phyloP scores from a whole-genome alignment of 768 basidiomycete genomes.

The Russula sp. region DNA sequence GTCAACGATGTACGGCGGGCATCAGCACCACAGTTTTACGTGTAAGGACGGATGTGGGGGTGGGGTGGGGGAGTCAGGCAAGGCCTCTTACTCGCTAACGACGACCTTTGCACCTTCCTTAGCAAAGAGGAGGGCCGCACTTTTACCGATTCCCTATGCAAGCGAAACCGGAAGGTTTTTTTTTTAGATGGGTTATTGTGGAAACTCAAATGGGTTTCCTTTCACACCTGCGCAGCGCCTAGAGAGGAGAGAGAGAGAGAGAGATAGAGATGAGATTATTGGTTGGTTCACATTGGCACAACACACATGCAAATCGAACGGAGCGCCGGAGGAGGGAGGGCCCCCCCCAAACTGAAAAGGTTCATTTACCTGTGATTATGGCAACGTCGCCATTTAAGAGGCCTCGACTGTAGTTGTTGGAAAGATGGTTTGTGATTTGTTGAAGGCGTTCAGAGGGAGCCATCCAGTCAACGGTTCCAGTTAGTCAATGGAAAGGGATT shows the following conservation, averaged over 20 bases:
- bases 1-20: conserved; percentile 10
- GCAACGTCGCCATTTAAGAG: conserved; percentile 75
- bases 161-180: background rate
- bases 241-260: conserved; percentile 20
- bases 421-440: conserved; percentile 70
- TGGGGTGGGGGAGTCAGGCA: no score
- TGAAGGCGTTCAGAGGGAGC: conserved; percentile 43
- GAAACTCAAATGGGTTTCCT: background rate
- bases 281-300: background rate
- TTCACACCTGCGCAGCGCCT: conserved; percentile 72
- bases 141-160: conserved; percentile 71
- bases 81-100: conserved; percentile 66
- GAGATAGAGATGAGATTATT: background rate
- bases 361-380: conserved; percentile 84
- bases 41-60: no score
- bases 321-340: conserved; percentile 23
- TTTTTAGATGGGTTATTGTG: conserved; percentile 4
- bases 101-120: conserved; percentile 86
- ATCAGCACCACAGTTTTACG: conserved; percentile 15
- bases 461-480: conserved; percentile 31
- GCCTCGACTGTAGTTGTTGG: conserved; percentile 50
- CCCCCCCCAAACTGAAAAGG: conserved; percentile 34
- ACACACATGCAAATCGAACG: conserved; percentile 6
- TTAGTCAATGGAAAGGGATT: background rate
- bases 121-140: conserved; percentile 72